Evolutionary conservation across 331 rosid genomes (phyloP), one percentile per base, ranked within the genome.

Genomic region (Dryas integrifolia): DNA sequence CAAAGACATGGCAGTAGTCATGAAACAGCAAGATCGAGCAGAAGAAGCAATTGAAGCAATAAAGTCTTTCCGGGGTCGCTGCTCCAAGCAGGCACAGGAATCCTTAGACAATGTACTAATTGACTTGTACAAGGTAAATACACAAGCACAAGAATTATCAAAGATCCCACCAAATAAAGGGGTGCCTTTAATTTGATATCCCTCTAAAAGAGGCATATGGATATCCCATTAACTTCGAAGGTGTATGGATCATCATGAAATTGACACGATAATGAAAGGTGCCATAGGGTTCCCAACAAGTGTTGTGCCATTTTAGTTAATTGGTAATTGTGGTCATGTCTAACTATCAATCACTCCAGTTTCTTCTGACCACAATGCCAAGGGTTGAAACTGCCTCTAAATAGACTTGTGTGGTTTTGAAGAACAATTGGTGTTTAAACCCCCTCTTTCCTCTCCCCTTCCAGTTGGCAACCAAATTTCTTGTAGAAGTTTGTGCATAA

Each of bases 21-120:
- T 94, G 98, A 94, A 94, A 79, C 96, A 91, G 65, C 84, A 86
- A 60, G 98, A 91, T 40, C 84, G 96, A 76, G 66, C 88, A 9
- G 90, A 86, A 82, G 97, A 94, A 88, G 98, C 96, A 15, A 88
- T 94, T 70, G 97, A 91, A 80, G 98, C 98, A 14, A 83, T 94
- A 57, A 85, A 79, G 69, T 88, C 96, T 48, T 89, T 88, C 67
- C 84, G 97, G 64, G 38, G 65, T 60, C 84, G 77, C 41, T 94
- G 97, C 79, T 81, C 92, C 55, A 86, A 81, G 70, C 91, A 89
- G 15, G 91, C 97, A 39, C 98, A 94, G 60, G 97, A 89, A 49
- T 94, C 98, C 21, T 79, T 94, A 39, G 96, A 94, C 81, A 94
- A 94, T 67, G 90, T 94, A 1, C 96, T 94, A 10, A 82, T 94